Evolutionary conservation across 495 filamentous ascomycete genomes (phyloP), one percentile per base, ranked within the genome.

Genomic region (Neurospora africana): DNA sequence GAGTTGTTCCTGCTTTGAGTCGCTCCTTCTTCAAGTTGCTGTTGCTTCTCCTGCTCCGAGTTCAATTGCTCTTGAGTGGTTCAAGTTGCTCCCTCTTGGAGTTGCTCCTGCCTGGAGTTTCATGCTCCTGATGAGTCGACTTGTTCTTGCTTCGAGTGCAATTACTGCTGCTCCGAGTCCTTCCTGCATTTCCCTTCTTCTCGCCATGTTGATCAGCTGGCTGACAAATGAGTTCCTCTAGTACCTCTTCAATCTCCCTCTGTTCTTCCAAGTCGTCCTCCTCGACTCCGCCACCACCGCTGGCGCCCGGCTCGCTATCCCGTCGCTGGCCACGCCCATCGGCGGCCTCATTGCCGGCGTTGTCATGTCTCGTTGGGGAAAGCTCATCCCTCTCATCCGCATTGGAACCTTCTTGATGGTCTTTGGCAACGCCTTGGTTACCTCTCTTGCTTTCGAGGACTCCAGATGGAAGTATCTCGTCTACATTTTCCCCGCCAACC

Each of bases 291-390:
- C 89, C 6, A 86, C 87, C 6, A 87, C 84, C 70, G 88, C 89
- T 3, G 89, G 88, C 7, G 83, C 82, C 1, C 82, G 89, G 33
- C 83, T 90, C 17, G 85, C 85, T 0, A 87, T 91, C 30, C 89
- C 89, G 7, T 90, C 88, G 10, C 78, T 90, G 2, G 87, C 87
- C 23, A 89, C 87, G 0, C 89, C 88, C 3, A 81, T 90, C 21
- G 88, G 89, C 2, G 87, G 87, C 5, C 80, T 90, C 33, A 80
- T 90, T 41, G 85, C 89, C 1, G 89, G 89, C 1, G 78, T 89
- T 41, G 83, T 91, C 43, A 91, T 91, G 88, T 89, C 88, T 1
- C 84, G 84, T 37, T 90, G 87, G 87, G 88, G 88, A 0, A 87
- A 84, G 71, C 79, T 90, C 2, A 81, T 85, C 13, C 79, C 84